phyloP scores from a whole-genome alignment of 805 yeast genomes.

The Yarrowia hollandica region DNA sequence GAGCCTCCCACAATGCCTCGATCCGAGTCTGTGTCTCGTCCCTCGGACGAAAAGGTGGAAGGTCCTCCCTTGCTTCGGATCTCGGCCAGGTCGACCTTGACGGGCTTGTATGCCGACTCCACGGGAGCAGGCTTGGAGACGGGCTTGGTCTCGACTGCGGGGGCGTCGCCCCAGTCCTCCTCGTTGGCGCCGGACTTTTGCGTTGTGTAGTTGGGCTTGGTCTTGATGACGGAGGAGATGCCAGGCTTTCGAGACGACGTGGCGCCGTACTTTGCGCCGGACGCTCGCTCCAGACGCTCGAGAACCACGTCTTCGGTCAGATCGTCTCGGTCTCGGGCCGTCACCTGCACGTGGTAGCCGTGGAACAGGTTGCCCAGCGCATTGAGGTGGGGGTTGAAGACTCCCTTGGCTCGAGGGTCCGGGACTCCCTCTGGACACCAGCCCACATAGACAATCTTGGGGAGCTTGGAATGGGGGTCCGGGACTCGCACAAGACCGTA shows the following conservation, averaged over 20 bases:
- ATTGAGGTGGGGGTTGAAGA: slow-evolving; percentile 46
- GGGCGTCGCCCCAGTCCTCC: slow-evolving; percentile 71
- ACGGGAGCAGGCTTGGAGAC: slow-evolving; percentile 42
- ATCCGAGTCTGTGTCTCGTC: slow-evolving; percentile 45
- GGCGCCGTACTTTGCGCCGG: slow-evolving; percentile 91
- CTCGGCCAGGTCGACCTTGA: slow-evolving; percentile 59
- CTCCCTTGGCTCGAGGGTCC: slow-evolving; percentile 44
- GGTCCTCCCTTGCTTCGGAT: slow-evolving; percentile 49
- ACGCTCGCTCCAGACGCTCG: slow-evolving; percentile 78
- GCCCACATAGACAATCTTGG: slow-evolving; percentile 80
- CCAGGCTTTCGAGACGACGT: slow-evolving; percentile 34
- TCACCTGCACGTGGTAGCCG: slow-evolving; percentile 93
- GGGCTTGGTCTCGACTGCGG: slow-evolving; percentile 39
- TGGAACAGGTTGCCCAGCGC: slow-evolving; percentile 44
- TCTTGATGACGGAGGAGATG: slow-evolving; percentile 39
- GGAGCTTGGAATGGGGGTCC: slow-evolving; percentile 89
- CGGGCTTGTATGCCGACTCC: slow-evolving; percentile 66
- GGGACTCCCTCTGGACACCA: slow-evolving; percentile 97
- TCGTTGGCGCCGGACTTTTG: slow-evolving; percentile 45
- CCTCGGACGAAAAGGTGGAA: slow-evolving; percentile 12
- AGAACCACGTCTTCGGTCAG: slow-evolving; percentile 75
- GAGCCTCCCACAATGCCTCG: slow-evolving; percentile 62
- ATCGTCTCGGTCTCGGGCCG: slow-evolving; percentile 94
- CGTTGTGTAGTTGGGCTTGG: slow-evolving; percentile 43
- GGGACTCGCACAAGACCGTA: slow-evolving; percentile 85